phyloP scores from a whole-genome alignment of 371 early-diverging fungal genomes.

The Batkoa obscura region DNA sequence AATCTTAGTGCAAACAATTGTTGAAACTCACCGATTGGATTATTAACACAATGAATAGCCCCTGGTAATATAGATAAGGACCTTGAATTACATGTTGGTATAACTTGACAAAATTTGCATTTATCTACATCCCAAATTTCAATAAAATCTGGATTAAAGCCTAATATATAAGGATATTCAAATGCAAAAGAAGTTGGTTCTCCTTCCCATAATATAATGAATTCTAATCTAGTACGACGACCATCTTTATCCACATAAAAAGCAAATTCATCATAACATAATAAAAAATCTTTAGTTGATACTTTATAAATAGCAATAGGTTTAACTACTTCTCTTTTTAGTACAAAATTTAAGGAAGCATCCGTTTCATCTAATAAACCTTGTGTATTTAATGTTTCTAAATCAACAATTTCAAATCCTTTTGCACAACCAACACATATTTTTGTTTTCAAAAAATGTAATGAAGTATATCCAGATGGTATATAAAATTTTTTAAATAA shows the following conservation, averaged over 20 bases:
- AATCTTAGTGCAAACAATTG: no score
- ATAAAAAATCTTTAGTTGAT: slow-evolving; percentile 47
- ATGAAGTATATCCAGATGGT: slow-evolving; percentile 54
- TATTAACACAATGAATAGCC: slow-evolving; percentile 8
- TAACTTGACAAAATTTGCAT: slow-evolving; percentile 39
- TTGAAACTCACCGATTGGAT: neutral
- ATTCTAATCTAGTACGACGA: slow-evolving; percentile 42
- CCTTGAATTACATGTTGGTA: slow-evolving; percentile 34
- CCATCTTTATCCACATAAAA: slow-evolving; percentile 81
- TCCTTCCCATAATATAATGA: slow-evolving; percentile 61
- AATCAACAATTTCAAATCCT: slow-evolving; percentile 84
- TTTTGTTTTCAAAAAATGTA: slow-evolving; percentile 62
- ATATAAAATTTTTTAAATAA: slow-evolving; percentile 74
- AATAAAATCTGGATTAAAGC: slow-evolving; percentile 73
- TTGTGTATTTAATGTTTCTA: slow-evolving; percentile 60
- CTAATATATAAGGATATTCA: slow-evolving; percentile 66
- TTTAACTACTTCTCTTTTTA: slow-evolving; percentile 39
- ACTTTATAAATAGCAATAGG: slow-evolving; percentile 73
- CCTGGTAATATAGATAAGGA: slow-evolving; percentile 27
- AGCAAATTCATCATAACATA: slow-evolving; percentile 80
- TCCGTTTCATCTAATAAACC: slow-evolving; percentile 60
- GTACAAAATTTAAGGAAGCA: slow-evolving; percentile 58
- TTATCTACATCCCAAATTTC: slow-evolving; percentile 74
- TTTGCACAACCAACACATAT: slow-evolving; percentile 70
- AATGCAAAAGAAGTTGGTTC: slow-evolving; percentile 49